Percentiles rank a stretch among this genome's conserved stretches.
phyloP scores from a whole-genome alignment of 169 alveolate species.

The Plasmodium berghei region DNA sequence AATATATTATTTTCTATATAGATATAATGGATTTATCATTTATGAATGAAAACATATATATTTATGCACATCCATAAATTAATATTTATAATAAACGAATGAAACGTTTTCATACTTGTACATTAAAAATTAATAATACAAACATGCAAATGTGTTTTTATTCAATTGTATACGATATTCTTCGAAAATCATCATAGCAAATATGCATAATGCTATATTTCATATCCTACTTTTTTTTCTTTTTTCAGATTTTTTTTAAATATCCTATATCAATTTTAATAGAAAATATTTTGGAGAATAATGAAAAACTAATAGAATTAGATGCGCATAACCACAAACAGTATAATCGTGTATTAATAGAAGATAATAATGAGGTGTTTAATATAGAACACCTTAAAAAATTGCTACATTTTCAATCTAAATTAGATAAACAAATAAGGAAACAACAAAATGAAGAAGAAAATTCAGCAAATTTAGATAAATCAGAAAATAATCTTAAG shows the following conservation, averaged over 20 bases:
- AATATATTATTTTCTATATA: not conserved
- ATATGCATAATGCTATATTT: not conserved
- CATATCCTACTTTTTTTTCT: not conserved
- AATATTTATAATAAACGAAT: not conserved
- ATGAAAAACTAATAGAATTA: slow-evolving; percentile 35
- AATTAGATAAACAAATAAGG: slow-evolving; percentile 28
- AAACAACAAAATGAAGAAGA: slow-evolving; percentile 49
- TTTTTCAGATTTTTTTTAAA: slow-evolving; percentile 37
- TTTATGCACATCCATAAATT: not conserved
- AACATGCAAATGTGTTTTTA: not conserved
- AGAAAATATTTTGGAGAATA: slow-evolving; percentile 28
- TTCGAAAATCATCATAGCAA: not conserved
- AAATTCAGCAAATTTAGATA: slow-evolving; percentile 24
- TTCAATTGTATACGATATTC: not conserved
- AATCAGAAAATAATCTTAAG: slow-evolving; percentile 12
- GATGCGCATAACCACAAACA: not conserved
- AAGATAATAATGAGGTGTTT: slow-evolving; percentile 20
- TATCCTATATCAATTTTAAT: slow-evolving; percentile 42
- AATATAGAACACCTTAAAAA: slow-evolving; percentile 48
- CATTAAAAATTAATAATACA: not conserved
- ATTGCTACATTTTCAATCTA: slow-evolving; percentile 51
- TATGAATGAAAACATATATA: not conserved
- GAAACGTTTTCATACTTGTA: not conserved
- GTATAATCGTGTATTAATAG: slow-evolving; percentile 24
- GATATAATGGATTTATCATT: not conserved